A percentile compares a stretch with the other conserved stretches of the same genome.
Evolutionary conservation across 1,284 basidiomycete genomes (phyloP).

Genomic region (Schizopora paradoxa): DNA sequence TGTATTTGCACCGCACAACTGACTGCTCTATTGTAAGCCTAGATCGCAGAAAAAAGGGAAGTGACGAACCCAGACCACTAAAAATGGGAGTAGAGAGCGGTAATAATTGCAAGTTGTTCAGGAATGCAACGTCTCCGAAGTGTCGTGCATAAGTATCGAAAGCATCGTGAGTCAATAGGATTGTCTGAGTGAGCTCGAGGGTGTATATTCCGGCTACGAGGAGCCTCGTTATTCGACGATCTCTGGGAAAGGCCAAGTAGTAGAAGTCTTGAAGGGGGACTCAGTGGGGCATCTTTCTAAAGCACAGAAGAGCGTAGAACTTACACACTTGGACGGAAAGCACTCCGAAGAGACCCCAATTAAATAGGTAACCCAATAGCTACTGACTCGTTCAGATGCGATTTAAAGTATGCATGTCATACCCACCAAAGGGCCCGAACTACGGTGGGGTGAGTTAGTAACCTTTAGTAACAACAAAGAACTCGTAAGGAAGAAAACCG

Average conservation of each 20-base stretch:
- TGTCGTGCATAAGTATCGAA: slow-evolving; percentile 23
- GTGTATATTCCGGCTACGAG: slow-evolving; percentile 23
- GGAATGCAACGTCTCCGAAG: slow-evolving; percentile 22
- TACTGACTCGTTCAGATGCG: no score
- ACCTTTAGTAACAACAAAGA: no score
- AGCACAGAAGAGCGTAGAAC: neutral
- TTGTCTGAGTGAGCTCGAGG: slow-evolving; percentile 23
- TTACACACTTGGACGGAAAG: slow-evolving; percentile 2
- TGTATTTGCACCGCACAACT: slow-evolving; percentile 1
- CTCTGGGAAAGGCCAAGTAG: slow-evolving; percentile 24
- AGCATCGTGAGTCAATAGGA: slow-evolving; percentile 23
- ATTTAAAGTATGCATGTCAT: no score
- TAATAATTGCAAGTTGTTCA: neutral
- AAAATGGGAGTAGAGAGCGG: slow-evolving; percentile 2
- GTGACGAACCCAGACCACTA: neutral
- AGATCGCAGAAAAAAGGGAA: neutral
- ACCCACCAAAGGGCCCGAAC: no score
- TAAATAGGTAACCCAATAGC: slow-evolving; percentile 5
- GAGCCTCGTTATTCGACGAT: slow-evolving; percentile 17
- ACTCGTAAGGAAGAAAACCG: no score
- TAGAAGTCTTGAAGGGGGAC: slow-evolving; percentile 23
- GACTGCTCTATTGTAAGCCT: neutral
- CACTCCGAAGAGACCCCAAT: slow-evolving; percentile 5
- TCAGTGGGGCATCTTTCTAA: neutral
- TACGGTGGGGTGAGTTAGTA: no score